Percentiles rank a stretch among this genome's conserved stretches.
These are phyloP conservation scores for Scenedesmus sp. DNA, from an alignment of 163 green algal species.

Conservation along the genomic window DNA sequence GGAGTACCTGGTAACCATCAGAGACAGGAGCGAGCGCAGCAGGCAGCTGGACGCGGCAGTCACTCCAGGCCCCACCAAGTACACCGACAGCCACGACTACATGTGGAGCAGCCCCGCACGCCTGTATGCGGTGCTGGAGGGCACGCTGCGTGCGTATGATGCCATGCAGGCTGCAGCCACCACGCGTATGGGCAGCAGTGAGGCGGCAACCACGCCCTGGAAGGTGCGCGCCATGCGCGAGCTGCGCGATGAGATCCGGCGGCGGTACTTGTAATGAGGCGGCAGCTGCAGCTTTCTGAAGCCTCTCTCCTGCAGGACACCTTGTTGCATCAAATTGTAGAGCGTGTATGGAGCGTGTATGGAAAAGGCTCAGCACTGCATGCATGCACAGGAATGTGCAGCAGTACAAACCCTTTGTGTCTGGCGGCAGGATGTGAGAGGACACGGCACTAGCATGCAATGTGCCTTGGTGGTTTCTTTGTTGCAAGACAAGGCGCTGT, in stretches of 20 bases:
- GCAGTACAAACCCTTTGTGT: too few species aligned
- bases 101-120: slow-evolving; percentile 67
- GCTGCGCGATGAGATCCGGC: slow-evolving; percentile 67
- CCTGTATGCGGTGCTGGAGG: slow-evolving; percentile 61
- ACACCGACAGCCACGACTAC: slow-evolving; percentile 74
- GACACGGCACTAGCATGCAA: too few species aligned
- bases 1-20: slow-evolving; percentile 72
- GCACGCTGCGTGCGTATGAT: slow-evolving; percentile 67
- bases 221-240: slow-evolving; percentile 70
- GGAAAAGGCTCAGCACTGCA: too few species aligned
- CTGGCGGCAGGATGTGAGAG: too few species aligned
- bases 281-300: too few species aligned
- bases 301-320: too few species aligned
- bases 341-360: too few species aligned
- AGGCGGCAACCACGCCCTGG: slow-evolving; percentile 59
- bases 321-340: too few species aligned
- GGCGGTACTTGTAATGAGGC: slow-evolving; percentile 61
- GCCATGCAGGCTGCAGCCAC: slow-evolving; percentile 59
- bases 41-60: slow-evolving; percentile 70
- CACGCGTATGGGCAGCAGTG: slow-evolving; percentile 54
- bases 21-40: slow-evolving; percentile 59
- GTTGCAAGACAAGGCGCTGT: too few species aligned
- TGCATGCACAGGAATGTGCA: too few species aligned
- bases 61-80: slow-evolving; percentile 64
- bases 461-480: too few species aligned